These are phyloP conservation scores for Simplicillium sp. DNA, from an alignment of 2,329 filamentous ascomycete genomes.

Conservation along the genomic window DNA sequence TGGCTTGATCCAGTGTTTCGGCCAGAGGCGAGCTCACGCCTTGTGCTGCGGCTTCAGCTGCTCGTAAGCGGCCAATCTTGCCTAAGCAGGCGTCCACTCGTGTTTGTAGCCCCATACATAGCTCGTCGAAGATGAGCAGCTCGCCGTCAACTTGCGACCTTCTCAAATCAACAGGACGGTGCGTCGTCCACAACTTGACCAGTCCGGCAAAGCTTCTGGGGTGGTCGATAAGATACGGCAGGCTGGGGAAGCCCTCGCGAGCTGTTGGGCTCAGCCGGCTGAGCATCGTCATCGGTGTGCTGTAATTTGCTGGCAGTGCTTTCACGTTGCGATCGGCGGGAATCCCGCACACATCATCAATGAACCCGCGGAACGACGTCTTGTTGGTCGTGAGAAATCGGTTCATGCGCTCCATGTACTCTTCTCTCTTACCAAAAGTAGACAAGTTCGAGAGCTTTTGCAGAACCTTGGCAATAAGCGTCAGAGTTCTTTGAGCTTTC, in stretches of 20 bases:
- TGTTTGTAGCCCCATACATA: conserved; percentile 40
- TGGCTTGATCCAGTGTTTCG: conserved; percentile 38
- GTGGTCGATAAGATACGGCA: conserved; percentile 89
- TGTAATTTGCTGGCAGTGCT: conserved; percentile 73
- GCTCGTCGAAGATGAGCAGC: conserved; percentile 40
- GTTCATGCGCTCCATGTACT: conserved; percentile 99
- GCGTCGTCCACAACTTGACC: conserved; percentile 69
- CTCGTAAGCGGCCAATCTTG: conserved; percentile 35
- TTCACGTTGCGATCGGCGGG: conserved; percentile 58
- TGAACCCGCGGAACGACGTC: conserved; percentile 73
- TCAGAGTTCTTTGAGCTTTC: conserved; percentile 77
- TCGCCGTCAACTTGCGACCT: conserved; percentile 33
- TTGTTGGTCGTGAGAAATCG: conserved; percentile 69
- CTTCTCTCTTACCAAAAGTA: conserved; percentile 86
- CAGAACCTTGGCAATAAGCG: conserved; percentile 83
- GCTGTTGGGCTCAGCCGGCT: conserved; percentile 70
- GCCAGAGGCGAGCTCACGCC: conserved; percentile 26
- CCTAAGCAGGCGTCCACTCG: conserved; percentile 42
- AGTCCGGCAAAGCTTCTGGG: conserved; percentile 76
- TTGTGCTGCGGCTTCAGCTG: conserved; percentile 20
- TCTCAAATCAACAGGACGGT: conserved; percentile 29
- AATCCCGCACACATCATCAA: conserved; percentile 79
- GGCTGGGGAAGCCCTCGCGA: conserved; percentile 82
- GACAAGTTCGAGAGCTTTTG: conserved; percentile 88
- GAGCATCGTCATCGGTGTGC: conserved; percentile 84